A percentile compares a stretch with the other conserved stretches of the same genome.
phyloP scores from a whole-genome alignment of 148 eudicot genomes.

The Dysphania ambrosioides region DNA sequence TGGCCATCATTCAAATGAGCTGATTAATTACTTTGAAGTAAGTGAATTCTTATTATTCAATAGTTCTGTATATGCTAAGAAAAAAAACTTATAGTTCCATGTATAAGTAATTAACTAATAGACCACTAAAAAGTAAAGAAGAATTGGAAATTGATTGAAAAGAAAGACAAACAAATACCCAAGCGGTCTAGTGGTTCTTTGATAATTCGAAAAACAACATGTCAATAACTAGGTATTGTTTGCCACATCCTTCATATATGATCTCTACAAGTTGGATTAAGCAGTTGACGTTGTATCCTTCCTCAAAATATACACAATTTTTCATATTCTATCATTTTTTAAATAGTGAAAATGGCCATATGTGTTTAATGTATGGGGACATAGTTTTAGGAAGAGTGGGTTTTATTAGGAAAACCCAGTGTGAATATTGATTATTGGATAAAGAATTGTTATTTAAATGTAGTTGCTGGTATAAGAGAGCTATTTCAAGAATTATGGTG shows the following conservation, averaged over 20 bases:
- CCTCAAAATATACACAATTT: too few relatives aligned
- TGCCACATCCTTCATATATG: neutral
- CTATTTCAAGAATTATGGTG: neutral
- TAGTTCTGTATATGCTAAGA: neutral
- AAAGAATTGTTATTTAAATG: too few relatives aligned
- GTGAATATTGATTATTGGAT: neutral
- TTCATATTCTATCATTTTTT: too few relatives aligned
- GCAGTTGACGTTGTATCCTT: neutral
- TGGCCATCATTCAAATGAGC: too few relatives aligned
- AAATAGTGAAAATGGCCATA: neutral
- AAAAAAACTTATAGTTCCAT: too few relatives aligned
- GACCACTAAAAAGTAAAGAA: too few relatives aligned
- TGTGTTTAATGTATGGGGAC: neutral
- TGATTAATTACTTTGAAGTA: conserved; percentile 64
- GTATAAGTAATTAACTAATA: too few relatives aligned
- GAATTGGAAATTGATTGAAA: too few relatives aligned
- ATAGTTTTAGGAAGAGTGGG: neutral
- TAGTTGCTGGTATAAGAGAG: neutral
- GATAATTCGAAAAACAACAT: neutral
- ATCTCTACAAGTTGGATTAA: neutral
- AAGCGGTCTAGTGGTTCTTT: too few relatives aligned
- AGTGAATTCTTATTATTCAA: neutral
- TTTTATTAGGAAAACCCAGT: neutral
- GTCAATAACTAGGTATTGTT: neutral
- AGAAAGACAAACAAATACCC: too few relatives aligned